Evolutionary conservation across 202 grass and related monocot species (phyloP).

Genomic region (Carex arenaria): DNA sequence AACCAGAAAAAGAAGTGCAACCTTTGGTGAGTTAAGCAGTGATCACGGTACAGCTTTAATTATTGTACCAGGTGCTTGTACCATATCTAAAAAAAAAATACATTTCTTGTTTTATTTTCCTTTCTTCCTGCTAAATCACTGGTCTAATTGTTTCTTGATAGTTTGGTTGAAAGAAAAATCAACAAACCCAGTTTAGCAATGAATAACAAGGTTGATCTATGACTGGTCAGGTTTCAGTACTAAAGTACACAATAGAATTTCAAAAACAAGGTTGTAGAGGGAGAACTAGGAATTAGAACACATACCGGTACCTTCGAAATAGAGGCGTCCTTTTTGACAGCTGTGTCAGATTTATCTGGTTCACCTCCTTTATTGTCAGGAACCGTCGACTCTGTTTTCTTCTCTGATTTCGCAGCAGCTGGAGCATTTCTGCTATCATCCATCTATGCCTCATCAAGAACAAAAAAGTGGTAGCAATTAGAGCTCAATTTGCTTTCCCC

Average conservation of each 20-base stretch:
- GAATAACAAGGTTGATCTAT: neutral
- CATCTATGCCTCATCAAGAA: conserved; percentile 44
- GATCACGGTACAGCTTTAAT: too few species aligned
- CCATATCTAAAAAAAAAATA: neutral
- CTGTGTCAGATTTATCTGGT: conserved; percentile 41
- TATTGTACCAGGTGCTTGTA: neutral
- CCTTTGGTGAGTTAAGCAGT: neutral
- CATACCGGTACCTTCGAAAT: neutral
- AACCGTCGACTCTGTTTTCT: conserved; percentile 48
- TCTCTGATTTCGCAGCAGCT: conserved; percentile 46
- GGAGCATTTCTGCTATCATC: conserved; percentile 23
- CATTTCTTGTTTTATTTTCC: neutral
- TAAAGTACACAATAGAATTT: conserved; percentile 7
- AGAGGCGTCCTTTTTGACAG: conserved; percentile 47
- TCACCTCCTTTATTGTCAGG: conserved; percentile 45
- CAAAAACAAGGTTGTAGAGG: neutral
- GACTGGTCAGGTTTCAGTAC: neutral
- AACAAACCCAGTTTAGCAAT: neutral
- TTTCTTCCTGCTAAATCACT: neutral
- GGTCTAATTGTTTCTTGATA: neutral
- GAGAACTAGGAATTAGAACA: neutral
- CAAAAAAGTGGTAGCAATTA: neutral
- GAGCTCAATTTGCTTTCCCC: neutral
- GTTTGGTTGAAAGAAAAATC: neutral
- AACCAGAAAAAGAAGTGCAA: neutral